Evolutionary conservation across 208 protist genomes (phyloP), one percentile per base, ranked within the genome.

Genomic region (Crithidia thermophila): DNA sequence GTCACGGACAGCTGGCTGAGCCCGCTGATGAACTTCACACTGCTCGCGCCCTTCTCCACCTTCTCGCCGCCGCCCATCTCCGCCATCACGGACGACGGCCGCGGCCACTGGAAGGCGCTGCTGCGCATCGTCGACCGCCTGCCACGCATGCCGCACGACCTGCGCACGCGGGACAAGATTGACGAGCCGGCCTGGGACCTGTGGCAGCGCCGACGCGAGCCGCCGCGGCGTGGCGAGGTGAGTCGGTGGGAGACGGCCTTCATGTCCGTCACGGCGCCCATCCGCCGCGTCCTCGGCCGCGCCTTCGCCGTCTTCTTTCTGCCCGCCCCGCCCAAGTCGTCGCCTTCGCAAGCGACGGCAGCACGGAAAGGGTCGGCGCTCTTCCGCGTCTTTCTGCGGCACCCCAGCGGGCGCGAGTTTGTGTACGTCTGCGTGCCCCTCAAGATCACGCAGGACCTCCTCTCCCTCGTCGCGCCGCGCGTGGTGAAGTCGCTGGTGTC

Each of bases 1-100:
- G 10, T 82, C 39, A 90, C 80, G 13, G 87, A 87, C 68, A 85
- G 73, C 71, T 93, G 84, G 82, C 51, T 93, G n/a, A 87, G 75
- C 53, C 74, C 84, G 14, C 67, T 93, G 23, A 60, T 93, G 59
- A 90, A 77, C 53, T 79, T 88, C 39, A 67, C 75, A 11, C 51
- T 85, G 56, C 69, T 78, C 58, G 79, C 70, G 13, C 84, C 75
- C 8, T 80, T 81, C 56, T 72, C 70, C 28, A 72, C 51, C 42
- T 89, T 89, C 59, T 57, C 57, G 34, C 67, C 76, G 3, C 79
- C 79, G 10, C 30, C 73, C 27, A 71, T 70, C 42, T 42, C 70
- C 20, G 68, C 73, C 45, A 74, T 76, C 60, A 60, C 20, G 11
- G 67, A 78, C 20, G 79, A 79, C 67, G 79, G 75, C 16, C 62